Conservation (phyloP, 805 yeast genomes). For the Hanseniaspora hatyaiensis region DNA sequence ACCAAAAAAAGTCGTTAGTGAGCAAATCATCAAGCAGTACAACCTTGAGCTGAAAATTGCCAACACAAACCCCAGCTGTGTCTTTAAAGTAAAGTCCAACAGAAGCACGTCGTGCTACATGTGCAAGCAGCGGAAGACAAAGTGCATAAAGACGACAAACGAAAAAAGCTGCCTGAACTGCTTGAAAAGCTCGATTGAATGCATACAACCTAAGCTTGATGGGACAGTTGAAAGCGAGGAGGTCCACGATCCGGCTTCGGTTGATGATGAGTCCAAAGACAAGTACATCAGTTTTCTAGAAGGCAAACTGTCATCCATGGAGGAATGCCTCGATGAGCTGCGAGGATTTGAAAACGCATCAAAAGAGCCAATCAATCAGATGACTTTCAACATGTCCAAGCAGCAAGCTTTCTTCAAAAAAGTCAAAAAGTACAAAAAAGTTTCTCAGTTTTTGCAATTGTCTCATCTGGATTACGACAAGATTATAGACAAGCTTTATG, state of each 20-base stretch:
- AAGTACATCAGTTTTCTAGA: constrained; percentile 49
- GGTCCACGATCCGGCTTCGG: too few relatives aligned
- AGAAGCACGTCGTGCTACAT: constrained; percentile 46
- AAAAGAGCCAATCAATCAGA: constrained; percentile 1
- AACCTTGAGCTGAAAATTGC: constrained; percentile 29
- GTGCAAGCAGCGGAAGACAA: constrained; percentile 49
- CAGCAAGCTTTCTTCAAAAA: constrained; percentile 26
- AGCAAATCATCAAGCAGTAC: constrained; percentile 28
- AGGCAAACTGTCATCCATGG: constrained; percentile 42
- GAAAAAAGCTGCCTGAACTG: constrained; percentile 54
- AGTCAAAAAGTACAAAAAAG: constrained; percentile 30
- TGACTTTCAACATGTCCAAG: constrained; percentile 22
- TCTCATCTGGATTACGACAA: constrained; percentile 11
- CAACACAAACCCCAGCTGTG: constrained; percentile 24
- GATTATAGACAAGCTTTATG: constrained; percentile 4
- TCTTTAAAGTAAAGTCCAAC: constrained; percentile 38
- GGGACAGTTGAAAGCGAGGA: constrained; percentile 15
- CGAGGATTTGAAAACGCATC: constrained; percentile 21
- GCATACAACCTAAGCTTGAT: constrained; percentile 41
- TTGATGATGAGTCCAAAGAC: constrained; percentile 36
- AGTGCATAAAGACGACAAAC: constrained; percentile 47
- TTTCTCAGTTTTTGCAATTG: constrained; percentile 29
- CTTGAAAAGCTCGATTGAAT: constrained; percentile 48
- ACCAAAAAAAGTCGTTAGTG: constrained; percentile 29
- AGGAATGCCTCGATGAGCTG: constrained; percentile 34